Evolutionary conservation across 2,329 filamentous ascomycete genomes (phyloP).

Genomic region (Pleochaeta shiraiana): DNA sequence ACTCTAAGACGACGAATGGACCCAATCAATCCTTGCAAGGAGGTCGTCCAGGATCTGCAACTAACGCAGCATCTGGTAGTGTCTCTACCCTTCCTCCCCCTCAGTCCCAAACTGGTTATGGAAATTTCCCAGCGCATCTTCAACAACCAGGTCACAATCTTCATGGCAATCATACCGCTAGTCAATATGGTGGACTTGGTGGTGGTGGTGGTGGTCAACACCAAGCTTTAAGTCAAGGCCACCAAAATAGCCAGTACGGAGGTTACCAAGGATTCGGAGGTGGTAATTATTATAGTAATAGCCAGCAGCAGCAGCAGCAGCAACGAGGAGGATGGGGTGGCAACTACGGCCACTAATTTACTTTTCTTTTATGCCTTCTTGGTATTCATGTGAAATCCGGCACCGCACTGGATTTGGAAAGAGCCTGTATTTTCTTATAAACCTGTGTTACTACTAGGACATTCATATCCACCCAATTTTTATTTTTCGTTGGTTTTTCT

Average conservation of each 20-base stretch:
- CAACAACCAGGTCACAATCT: slow-evolving; percentile 18
- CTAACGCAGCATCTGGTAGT: slow-evolving; percentile 18
- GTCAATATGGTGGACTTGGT: slow-evolving; percentile 22
- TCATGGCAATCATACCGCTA: slow-evolving; percentile 18
- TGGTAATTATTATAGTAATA: slow-evolving; percentile 20
- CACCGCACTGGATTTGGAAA: slow-evolving; percentile 6
- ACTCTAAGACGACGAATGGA: slow-evolving; percentile 18
- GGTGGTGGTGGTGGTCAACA: slow-evolving; percentile 28
- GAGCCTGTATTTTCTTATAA: slow-evolving; percentile 13
- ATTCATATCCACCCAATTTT: slow-evolving; percentile 7
- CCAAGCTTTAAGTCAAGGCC: slow-evolving; percentile 22
- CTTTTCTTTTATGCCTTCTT: not conserved
- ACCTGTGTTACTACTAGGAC: slow-evolving; percentile 17
- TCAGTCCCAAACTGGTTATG: slow-evolving; percentile 18
- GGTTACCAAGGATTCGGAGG: slow-evolving; percentile 24
- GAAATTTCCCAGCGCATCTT: slow-evolving; percentile 18
- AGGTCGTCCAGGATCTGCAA: slow-evolving; percentile 19
- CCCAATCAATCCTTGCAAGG: slow-evolving; percentile 19
- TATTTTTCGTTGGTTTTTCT: slow-evolving; percentile 5
- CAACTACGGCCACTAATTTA: slow-evolving; percentile 22
- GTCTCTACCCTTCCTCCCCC: slow-evolving; percentile 17
- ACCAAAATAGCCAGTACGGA: slow-evolving; percentile 22
- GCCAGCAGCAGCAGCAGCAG: slow-evolving; percentile 18
- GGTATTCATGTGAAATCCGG: not conserved
- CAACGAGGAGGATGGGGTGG: slow-evolving; percentile 28